Percentiles rank a stretch among this genome's conserved stretches.
Conservation (phyloP, 164 flowering plant species). For the Aristolochia contorta region DNA sequence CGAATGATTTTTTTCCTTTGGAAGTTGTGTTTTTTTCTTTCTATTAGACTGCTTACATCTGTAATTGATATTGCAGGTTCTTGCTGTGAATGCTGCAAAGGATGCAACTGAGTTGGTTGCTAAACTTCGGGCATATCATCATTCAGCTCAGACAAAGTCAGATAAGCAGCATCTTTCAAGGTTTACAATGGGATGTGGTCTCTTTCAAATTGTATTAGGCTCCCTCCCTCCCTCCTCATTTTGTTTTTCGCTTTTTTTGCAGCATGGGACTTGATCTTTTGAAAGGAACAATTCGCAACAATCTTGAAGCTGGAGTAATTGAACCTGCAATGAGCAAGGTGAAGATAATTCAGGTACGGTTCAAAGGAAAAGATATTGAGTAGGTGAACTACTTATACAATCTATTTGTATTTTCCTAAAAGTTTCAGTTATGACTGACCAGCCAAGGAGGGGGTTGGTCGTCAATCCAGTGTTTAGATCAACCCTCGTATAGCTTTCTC, state of each 20-base stretch:
- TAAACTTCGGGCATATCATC: slow-evolving; percentile 86
- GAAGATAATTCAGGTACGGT: slow-evolving; percentile 84
- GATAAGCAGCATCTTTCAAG: slow-evolving; percentile 87
- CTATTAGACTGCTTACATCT: not conserved
- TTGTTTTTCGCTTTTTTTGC: slow-evolving; percentile 12
- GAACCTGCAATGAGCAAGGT: slow-evolving; percentile 99
- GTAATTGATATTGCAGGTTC: slow-evolving; percentile 41
- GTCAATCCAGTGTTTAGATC: not conserved
- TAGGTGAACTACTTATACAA: too few relatives aligned
- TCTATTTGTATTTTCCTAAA: too few relatives aligned
- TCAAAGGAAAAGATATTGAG: not conserved
- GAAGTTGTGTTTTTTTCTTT: not conserved
- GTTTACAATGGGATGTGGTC: slow-evolving; percentile 17
- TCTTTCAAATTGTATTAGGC: not conserved
- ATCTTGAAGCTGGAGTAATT: slow-evolving; percentile 91
- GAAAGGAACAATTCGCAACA: slow-evolving; percentile 73
- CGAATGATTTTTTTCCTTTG: not conserved
- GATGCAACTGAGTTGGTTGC: slow-evolving; percentile 97
- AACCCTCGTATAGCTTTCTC: not conserved
- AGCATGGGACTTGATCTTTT: slow-evolving; percentile 93
- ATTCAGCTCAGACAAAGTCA: slow-evolving; percentile 87
- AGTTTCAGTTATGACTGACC: not conserved
- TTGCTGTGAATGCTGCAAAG: slow-evolving; percentile 98
- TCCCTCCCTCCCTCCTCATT: not conserved
- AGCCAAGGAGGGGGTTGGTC: not conserved